Evolutionary conservation across 1,284 basidiomycete genomes (phyloP).

Genomic region (Fereydounia khargensis): DNA sequence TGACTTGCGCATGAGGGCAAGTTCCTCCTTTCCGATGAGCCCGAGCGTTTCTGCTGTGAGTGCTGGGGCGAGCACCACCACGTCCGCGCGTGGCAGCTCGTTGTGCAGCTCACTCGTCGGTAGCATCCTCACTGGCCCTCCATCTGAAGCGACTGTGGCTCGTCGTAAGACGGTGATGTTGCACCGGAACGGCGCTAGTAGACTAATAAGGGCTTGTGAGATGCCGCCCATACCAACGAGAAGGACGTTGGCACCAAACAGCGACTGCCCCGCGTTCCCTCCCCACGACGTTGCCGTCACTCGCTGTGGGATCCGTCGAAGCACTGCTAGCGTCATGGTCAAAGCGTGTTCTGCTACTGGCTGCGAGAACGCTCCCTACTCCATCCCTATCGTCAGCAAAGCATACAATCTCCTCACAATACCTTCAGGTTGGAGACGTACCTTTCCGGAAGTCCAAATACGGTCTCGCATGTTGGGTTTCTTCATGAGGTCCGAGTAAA

Average conservation of each 20-base stretch:
- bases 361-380: slow-evolving; percentile 22
- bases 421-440: background rate
- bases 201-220: background rate
- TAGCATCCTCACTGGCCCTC: too few species aligned
- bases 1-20: background rate
- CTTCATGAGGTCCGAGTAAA: slow-evolving; percentile 16
- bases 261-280: background rate
- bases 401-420: background rate
- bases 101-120: too few species aligned
- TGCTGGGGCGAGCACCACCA: slow-evolving; percentile 30
- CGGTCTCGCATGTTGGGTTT: background rate
- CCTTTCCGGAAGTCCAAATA: slow-evolving; percentile 38
- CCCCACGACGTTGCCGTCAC: slow-evolving; percentile 15
- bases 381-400: background rate
- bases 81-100: slow-evolving; percentile 2
- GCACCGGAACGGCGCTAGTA: slow-evolving; percentile 19
- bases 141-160: slow-evolving; percentile 4
- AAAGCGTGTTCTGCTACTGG: slow-evolving; percentile 44
- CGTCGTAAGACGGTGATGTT: slow-evolving; percentile 5
- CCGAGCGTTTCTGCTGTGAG: slow-evolving; percentile 14
- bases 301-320: slow-evolving; percentile 15
- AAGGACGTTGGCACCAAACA: slow-evolving; percentile 8
- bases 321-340: slow-evolving; percentile 10
- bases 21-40: slow-evolving; percentile 4
- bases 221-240: slow-evolving; percentile 38